Conservation (phyloP, 768 basidiomycete species). For the Calocera viscosa region DNA sequence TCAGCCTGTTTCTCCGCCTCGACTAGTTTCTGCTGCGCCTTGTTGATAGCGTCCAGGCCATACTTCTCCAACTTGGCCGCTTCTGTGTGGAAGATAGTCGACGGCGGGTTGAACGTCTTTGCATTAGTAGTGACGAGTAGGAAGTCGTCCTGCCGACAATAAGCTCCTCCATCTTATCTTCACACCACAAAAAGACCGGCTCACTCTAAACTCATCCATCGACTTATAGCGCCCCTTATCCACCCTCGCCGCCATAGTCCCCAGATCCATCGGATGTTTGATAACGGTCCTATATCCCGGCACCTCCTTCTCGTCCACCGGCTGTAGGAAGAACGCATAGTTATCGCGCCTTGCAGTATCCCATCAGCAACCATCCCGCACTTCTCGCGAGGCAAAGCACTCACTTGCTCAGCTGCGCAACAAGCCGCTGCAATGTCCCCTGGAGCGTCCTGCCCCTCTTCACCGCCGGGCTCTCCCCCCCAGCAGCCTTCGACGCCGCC, state of each 20-base stretch:
- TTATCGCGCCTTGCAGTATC: constrained; percentile 55
- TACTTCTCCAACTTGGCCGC: constrained; percentile 58
- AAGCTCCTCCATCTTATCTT: not conserved
- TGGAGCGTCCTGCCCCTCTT: constrained; percentile 63
- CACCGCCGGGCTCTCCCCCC: not conserved
- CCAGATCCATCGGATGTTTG: constrained; percentile 83
- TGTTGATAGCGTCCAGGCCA: constrained; percentile 61
- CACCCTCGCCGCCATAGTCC: constrained; percentile 72
- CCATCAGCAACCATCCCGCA: constrained; percentile 13
- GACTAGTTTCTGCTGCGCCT: constrained; percentile 43
- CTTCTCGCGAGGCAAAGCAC: constrained; percentile 16
- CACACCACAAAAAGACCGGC: constrained; percentile 20
- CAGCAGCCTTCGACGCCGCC: not conserved
- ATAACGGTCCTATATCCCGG: constrained; percentile 57
- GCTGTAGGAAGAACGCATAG: constrained; percentile 67
- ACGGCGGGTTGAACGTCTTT: constrained; percentile 62
- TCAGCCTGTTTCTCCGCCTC: constrained; percentile 44
- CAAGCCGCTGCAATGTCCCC: constrained; percentile 56
- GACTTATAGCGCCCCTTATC: constrained; percentile 63
- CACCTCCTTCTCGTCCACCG: constrained; percentile 49
- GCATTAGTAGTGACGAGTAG: constrained; percentile 61
- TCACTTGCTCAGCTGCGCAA: constrained; percentile 64
- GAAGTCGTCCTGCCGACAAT: constrained; percentile 43
- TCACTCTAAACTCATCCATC: constrained; percentile 64
- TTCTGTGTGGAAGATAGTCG: constrained; percentile 59